phyloP scores from a whole-genome alignment of 225 moss, liverwort and hornwort genomes.

The Straminergon stramineum region DNA sequence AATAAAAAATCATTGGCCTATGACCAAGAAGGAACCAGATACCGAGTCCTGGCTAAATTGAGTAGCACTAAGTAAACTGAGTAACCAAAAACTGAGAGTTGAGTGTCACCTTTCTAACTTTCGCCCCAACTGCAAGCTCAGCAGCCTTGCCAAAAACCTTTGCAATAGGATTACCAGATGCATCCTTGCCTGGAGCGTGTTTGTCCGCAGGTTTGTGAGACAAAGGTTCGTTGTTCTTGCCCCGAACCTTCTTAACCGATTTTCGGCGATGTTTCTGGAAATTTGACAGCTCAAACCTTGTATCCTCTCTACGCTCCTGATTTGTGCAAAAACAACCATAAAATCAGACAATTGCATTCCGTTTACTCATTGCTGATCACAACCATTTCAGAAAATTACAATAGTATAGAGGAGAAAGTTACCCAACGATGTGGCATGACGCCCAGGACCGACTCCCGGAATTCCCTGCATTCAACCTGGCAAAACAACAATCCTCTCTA shows the following conservation, averaged over 20 bases:
- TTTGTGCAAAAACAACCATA: background rate
- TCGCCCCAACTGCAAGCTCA: constrained; percentile 62
- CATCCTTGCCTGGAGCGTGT: constrained; percentile 57
- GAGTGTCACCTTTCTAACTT: constrained; percentile 36
- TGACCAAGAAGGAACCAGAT: background rate
- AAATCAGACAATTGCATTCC: background rate
- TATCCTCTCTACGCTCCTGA: constrained; percentile 88
- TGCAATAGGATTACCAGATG: constrained; percentile 51
- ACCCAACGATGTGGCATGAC: constrained; percentile 98
- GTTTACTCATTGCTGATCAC: background rate
- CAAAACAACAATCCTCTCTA: background rate
- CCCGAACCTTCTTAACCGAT: constrained; percentile 48
- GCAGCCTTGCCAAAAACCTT: constrained; percentile 64
- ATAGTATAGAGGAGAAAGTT: background rate
- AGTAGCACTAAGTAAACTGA: background rate
- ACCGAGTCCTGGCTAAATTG: background rate
- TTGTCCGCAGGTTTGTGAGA: constrained; percentile 59
- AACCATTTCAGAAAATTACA: background rate
- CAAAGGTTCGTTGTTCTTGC: constrained; percentile 22
- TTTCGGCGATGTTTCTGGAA: constrained; percentile 80
- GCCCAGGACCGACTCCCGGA: constrained; percentile 71
- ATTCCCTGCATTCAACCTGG: constrained; percentile 87
- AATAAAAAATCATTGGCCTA: background rate
- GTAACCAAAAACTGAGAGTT: background rate
- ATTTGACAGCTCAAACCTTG: constrained; percentile 72